Evolutionary conservation across 73 alveolate species (phyloP).

Genomic region (Durusdinium trenchii): DNA sequence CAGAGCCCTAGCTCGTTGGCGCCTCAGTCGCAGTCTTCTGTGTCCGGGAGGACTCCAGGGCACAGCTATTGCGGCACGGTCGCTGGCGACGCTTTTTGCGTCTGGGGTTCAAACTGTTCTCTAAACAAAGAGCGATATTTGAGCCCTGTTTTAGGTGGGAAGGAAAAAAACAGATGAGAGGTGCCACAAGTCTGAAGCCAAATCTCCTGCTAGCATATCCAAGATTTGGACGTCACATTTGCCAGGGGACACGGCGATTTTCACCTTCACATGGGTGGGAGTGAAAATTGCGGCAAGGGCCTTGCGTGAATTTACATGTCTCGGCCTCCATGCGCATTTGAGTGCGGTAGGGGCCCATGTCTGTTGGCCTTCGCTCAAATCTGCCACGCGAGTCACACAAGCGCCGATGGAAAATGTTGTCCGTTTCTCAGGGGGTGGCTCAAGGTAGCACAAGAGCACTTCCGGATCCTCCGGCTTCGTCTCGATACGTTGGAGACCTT

Average conservation of each 20-base stretch:
- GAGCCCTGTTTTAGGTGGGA: too few species aligned
- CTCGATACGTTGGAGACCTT: slow-evolving; percentile 60
- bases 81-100: too few species aligned
- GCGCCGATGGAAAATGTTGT: not conserved
- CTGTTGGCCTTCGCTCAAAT: slow-evolving; percentile 46
- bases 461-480: slow-evolving; percentile 47
- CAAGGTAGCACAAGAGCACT: slow-evolving; percentile 71
- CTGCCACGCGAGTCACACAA: not conserved
- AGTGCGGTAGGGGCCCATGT: slow-evolving; percentile 85
- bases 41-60: too few species aligned
- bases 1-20: too few species aligned
- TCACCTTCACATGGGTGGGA: slow-evolving; percentile 4
- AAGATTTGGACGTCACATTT: slow-evolving; percentile 69
- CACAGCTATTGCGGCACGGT: too few species aligned
- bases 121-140: too few species aligned
- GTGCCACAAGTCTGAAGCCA: not conserved
- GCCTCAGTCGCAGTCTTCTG: too few species aligned
- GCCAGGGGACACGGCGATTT: slow-evolving; percentile 55
- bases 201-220: slow-evolving; percentile 76
- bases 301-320: not conserved
- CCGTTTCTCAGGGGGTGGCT: slow-evolving; percentile 1
- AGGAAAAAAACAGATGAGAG: too few species aligned
- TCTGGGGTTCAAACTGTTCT: too few species aligned
- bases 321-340: slow-evolving; percentile 83
- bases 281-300: not conserved